These are phyloP conservation scores for Nicotiana attenuata DNA, from an alignment of 257 asterid genomes.

Conservation along the genomic window DNA sequence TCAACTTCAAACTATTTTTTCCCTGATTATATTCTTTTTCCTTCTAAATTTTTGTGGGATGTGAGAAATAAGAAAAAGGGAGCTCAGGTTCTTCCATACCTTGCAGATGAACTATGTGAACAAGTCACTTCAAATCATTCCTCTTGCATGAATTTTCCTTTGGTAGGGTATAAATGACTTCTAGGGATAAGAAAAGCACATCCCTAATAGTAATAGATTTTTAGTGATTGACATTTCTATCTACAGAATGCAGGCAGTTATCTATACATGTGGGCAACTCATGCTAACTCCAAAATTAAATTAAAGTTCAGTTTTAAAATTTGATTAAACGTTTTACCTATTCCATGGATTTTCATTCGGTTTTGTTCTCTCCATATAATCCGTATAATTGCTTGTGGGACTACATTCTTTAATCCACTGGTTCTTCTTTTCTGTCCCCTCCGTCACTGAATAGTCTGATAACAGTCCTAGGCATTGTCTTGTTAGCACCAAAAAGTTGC, in stretches of 20 bases:
- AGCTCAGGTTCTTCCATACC: background rate
- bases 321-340: background rate
- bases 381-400: background rate
- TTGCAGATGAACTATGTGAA: background rate
- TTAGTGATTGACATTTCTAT: background rate
- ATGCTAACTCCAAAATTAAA: background rate
- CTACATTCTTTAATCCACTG: background rate
- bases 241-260: background rate
- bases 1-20: background rate
- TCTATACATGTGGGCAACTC: background rate
- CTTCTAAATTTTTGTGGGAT: background rate
- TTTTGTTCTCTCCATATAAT: constrained; percentile 2
- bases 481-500: background rate
- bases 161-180: background rate
- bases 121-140: background rate
- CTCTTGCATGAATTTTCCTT: constrained; percentile 3
- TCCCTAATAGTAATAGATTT: background rate
- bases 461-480: background rate
- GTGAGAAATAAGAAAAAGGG: background rate
- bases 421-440: background rate
- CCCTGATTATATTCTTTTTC: background rate
- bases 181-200: background rate
- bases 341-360: background rate
- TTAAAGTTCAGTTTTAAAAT: background rate
- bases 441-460: background rate